These are phyloP conservation scores for Physcia stellaris DNA, from an alignment of 495 filamentous ascomycete species.

Conservation along the genomic window DNA sequence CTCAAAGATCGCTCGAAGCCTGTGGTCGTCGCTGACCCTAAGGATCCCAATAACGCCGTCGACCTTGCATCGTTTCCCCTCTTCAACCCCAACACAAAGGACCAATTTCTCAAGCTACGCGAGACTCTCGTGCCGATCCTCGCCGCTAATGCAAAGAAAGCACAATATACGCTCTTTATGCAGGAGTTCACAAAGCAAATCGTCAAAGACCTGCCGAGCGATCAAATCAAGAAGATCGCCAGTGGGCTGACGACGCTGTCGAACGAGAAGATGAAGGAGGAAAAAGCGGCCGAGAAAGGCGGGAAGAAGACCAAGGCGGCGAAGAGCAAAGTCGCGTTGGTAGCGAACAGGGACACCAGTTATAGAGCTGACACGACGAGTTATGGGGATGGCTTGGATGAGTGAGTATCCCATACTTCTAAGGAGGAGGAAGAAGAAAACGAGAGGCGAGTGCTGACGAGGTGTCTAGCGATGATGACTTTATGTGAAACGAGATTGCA, in stretches of 20 bases:
- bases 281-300: conserved; percentile 87
- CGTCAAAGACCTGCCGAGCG: conserved; percentile 72
- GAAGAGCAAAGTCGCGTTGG: conserved; percentile 81
- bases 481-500: conserved; percentile 53
- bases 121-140: conserved; percentile 66
- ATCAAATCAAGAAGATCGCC: conserved; percentile 90
- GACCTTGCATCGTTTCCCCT: conserved; percentile 67
- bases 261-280: conserved; percentile 99
- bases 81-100: conserved; percentile 81
- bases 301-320: conserved; percentile 92
- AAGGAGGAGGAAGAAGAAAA: no score
- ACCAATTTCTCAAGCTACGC: conserved; percentile 64
- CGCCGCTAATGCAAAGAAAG: conserved; percentile 62
- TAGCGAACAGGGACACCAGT: conserved; percentile 49
- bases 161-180: conserved; percentile 76
- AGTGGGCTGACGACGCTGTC: conserved; percentile 69
- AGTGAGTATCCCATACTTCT: no score
- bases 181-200: conserved; percentile 84
- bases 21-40: conserved; percentile 49
- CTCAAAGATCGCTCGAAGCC: conserved; percentile 57
- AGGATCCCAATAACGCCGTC: conserved; percentile 61
- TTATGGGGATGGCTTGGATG: conserved; percentile 69
- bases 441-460: no score
- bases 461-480: conserved; percentile 51
- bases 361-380: conserved; percentile 50